Conservation (phyloP, 2,329 filamentous ascomycete genomes). For the Fusarium stilboides region DNA sequence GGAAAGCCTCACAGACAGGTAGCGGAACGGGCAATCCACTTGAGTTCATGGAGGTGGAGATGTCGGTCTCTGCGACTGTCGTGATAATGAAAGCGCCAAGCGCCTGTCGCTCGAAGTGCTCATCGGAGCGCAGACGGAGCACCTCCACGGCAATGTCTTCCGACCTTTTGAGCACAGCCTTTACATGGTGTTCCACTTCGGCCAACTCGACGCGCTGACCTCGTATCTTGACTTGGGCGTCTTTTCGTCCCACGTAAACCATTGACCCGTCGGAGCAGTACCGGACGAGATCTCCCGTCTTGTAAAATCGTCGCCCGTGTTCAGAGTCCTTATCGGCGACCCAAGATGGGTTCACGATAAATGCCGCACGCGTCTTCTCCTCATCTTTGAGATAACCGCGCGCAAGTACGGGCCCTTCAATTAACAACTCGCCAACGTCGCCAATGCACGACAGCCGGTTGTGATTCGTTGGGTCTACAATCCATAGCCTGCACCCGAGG, state of each 20-base stretch:
- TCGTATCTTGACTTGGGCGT: conserved; percentile 18
- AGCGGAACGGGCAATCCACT: conserved; percentile 15
- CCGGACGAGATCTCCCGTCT: conserved; percentile 19
- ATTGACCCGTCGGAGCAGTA: conserved; percentile 11
- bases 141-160: conserved; percentile 14
- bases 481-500: conserved; percentile 16
- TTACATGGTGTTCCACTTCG: conserved; percentile 22
- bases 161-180: conserved; percentile 11
- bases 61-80: conserved; percentile 9
- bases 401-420: conserved; percentile 17
- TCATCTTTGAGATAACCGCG: conserved; percentile 15
- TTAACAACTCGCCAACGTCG: conserved; percentile 11
- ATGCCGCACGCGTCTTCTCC: conserved; percentile 15
- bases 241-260: conserved; percentile 17
- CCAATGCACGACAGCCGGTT: conserved; percentile 12
- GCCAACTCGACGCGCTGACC: conserved; percentile 18
- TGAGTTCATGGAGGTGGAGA: conserved; percentile 13
- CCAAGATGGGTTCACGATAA: conserved; percentile 15
- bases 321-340: conserved; percentile 5
- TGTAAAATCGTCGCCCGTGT: conserved; percentile 12
- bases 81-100: conserved; percentile 13
- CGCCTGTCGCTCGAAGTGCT: conserved; percentile 11
- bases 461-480: conserved; percentile 11
- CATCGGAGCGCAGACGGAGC: conserved; percentile 12
- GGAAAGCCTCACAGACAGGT: conserved; percentile 13